Base-by-base conservation (phyloP, 1,139 yeast genomes). In the Spathaspora jeffriesii region DNA sequence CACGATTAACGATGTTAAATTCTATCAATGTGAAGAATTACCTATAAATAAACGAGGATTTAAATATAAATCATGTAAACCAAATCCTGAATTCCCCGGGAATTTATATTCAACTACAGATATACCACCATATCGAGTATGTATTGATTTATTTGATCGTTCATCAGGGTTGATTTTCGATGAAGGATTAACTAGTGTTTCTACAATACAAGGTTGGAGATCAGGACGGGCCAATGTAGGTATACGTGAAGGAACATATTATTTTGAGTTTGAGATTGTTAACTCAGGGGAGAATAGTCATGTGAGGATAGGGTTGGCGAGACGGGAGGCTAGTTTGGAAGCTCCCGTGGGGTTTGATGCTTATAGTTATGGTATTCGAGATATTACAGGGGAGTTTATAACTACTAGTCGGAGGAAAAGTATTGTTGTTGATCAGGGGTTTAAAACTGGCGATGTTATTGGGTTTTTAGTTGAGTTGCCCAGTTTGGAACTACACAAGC, bases 311-410 rank as follows among this genome's bases (percentile, higher is more conserved):
- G 99, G 99, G 0, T 58, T 92, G 41, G 86, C 86, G 0, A 71
- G 98, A 47, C 76, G 89, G 53, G 99, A 93, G 60, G 96, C 97
- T 1, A 81, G 91, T 46, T 67, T 92, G 43, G 97, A 93, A 55
- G 96, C 96, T 0, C 99, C 99, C 0, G 93, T 92, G 9, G 99
- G 99, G 4, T 89, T 82, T 60, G 98, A 93, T 64, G 95, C 92
- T 0, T 93, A 91, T 66, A 93, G 97, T 0, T 93, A 95, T 63
- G 97, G 97, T 1, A 61, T 93, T 10, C 73, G 98, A 50, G 98
- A 92, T 65, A 77, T 79, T 31, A 76, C 77, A n/a, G 96, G 98
- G 1, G 88, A 88, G 53, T 81, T 80, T 37, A 76, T 93, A 41
- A 96, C 93, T 51, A 65, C 87, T 40, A 84, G 93, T 52, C 73